Percentiles rank a stretch among this genome's conserved stretches.
phyloP scores from a whole-genome alignment of 164 flowering plant genomes.

The Platanus orientalis region DNA sequence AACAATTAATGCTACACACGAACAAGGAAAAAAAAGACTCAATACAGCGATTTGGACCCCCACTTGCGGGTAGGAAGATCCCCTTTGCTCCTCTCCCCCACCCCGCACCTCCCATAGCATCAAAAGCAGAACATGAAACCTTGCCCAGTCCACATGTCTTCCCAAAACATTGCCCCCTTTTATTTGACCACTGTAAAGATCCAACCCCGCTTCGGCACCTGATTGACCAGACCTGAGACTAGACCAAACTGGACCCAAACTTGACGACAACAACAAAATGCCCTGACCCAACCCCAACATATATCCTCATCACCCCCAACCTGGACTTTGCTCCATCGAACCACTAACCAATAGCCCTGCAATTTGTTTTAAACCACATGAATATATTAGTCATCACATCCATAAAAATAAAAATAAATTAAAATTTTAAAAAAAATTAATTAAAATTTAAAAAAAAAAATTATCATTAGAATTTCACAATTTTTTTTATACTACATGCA shows the following conservation, averaged over 20 bases:
- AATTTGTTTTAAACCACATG: too few species aligned
- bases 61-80: too few species aligned
- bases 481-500: too few species aligned
- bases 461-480: too few species aligned
- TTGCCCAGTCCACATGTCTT: neutral
- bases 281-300: slow-evolving; percentile 6
- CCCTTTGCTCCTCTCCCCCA: neutral
- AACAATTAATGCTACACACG: neutral
- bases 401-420: too few species aligned
- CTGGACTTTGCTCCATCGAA: slow-evolving; percentile 10
- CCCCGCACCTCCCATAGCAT: neutral
- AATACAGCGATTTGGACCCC: neutral
- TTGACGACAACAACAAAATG: slow-evolving; percentile 3
- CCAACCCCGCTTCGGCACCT: slow-evolving; percentile 4
- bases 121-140: neutral
- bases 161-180: neutral
- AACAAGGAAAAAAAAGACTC: neutral
- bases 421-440: too few species aligned
- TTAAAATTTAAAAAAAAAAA: too few species aligned
- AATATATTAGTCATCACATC: too few species aligned
- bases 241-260: slow-evolving; percentile 16
- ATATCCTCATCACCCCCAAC: slow-evolving; percentile 5
- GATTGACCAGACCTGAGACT: slow-evolving; percentile 15
- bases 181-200: slow-evolving; percentile 9
- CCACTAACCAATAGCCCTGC: neutral